Evolutionary conservation across 371 early-diverging fungal species (phyloP), one percentile per base, ranked within the genome.

Genomic region (Actinomortierella ambigua): DNA sequence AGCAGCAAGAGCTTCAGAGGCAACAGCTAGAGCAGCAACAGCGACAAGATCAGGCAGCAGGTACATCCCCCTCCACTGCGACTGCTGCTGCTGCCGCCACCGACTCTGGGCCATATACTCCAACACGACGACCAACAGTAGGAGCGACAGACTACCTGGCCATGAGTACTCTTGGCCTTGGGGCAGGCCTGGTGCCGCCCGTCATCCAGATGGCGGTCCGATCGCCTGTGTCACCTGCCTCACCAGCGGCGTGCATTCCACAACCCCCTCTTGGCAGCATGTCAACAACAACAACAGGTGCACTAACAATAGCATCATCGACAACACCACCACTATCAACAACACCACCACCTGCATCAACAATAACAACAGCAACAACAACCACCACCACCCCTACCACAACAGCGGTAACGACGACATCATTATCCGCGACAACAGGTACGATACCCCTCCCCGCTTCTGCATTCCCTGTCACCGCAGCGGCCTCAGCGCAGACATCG

Each of bases 171-270:
- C 8, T 71, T 11, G 73, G 71, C 2, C 3, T 65, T n/a, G 71
- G 73, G 1, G 27, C 63, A 41, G 73, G 73, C n/a, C 34, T 66
- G 44, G 48, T 66, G 44, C 73, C 66, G 18, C 60, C 66, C 9
- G 47, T 34, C 34, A 11, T 34, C 4, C 34, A 34, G 34, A 34
- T 34, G 34, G 34, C 34, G 4, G 34, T 11, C 34, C 34, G 53
- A 53, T 2, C 41, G 15, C 53, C 20, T 8, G n/a, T 29, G 8
- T 20, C 9, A 24, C 20, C 41, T 24, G 41, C n/a, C 42, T 41
- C 15, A 15, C 53, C 39, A 61, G 59, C 24, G 48, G 11, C 22
- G 2, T 48, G 20, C 15, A 48, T 22, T 24, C 15, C 22, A 18
- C 22, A 24, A 22, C 22, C 8, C 59, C 66, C 18, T 63, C 73